Evolutionary conservation across 352 stramenopile species (phyloP).

Genomic region (Phytophthora idaei): DNA sequence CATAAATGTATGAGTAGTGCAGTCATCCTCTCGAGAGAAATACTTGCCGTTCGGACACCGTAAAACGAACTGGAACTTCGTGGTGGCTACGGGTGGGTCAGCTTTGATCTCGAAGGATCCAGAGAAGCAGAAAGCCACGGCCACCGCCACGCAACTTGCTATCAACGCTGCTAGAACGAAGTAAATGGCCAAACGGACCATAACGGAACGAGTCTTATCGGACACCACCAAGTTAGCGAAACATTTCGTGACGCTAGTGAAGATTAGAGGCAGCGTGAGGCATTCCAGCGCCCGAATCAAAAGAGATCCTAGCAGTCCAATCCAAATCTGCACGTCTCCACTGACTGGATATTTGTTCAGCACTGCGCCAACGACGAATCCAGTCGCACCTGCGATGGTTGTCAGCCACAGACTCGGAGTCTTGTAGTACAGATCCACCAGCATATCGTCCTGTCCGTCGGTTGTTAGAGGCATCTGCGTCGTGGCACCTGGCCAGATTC

Average conservation of each 20-base stretch:
- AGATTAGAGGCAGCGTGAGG: constrained; percentile 68
- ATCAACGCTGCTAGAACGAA: constrained; percentile 52
- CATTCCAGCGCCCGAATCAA: constrained; percentile 50
- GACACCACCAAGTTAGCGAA: constrained; percentile 63
- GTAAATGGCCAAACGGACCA: constrained; percentile 53
- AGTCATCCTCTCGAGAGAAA: constrained; percentile 35
- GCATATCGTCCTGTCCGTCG: constrained; percentile 45
- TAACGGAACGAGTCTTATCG: constrained; percentile 50
- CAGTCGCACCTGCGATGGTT: constrained; percentile 37
- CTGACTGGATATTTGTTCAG: constrained; percentile 39
- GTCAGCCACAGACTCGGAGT: constrained; percentile 52
- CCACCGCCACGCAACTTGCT: constrained; percentile 44
- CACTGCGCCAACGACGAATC: constrained; percentile 42
- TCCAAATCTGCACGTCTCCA: constrained; percentile 41
- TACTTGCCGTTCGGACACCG: constrained; percentile 62
- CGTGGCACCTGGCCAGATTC: constrained; percentile 21
- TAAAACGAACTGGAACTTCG: constrained; percentile 45
- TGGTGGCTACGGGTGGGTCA: constrained; percentile 11
- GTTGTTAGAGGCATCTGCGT: background rate
- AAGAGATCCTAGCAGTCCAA: constrained; percentile 44
- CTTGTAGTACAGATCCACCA: constrained; percentile 56
- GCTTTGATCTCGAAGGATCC: constrained; percentile 27
- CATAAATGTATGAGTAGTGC: constrained; percentile 26
- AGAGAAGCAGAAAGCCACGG: constrained; percentile 44
- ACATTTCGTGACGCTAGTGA: constrained; percentile 71